Conservation (phyloP, 2,329 filamentous ascomycete species). For the Dactylonectria macrodidyma region DNA sequence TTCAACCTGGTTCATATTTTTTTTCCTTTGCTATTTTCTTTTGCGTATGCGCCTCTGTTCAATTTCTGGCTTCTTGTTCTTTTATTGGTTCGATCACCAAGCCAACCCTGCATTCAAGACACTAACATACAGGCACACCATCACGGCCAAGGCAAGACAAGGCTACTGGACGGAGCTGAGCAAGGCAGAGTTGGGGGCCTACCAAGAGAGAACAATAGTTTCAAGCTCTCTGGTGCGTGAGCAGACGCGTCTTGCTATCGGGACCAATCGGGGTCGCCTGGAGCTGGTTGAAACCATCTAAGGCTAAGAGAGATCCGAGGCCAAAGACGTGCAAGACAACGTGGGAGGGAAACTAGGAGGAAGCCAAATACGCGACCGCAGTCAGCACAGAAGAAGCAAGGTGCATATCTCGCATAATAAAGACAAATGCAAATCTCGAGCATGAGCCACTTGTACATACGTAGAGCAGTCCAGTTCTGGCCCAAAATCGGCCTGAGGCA, state of each 20-base stretch:
- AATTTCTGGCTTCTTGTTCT: slow-evolving; percentile 24
- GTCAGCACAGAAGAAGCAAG: neutral
- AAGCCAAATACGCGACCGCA: neutral
- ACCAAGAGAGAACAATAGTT: neutral
- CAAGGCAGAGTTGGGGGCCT: neutral
- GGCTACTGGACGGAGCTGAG: neutral
- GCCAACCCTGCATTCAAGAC: slow-evolving; percentile 4
- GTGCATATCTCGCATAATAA: neutral
- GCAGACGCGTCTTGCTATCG: neutral
- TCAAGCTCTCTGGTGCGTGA: neutral
- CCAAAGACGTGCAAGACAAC: slow-evolving; percentile 1
- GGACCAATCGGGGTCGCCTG: neutral
- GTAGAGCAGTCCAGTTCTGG: neutral
- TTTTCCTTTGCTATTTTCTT: slow-evolving; percentile 37
- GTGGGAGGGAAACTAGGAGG: neutral
- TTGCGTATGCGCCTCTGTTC: slow-evolving; percentile 32
- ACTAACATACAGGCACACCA: slow-evolving; percentile 3
- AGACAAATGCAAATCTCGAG: neutral
- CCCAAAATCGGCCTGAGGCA: neutral
- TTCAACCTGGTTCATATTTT: slow-evolving; percentile 73
- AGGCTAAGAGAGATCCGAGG: neutral
- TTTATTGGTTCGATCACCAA: slow-evolving; percentile 7
- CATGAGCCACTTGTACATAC: neutral
- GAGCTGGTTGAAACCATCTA: neutral
- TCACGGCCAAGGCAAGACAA: slow-evolving; percentile 7